Percentiles rank a stretch among this genome's conserved stretches.
These are phyloP conservation scores for Candida awuae DNA, from an alignment of 805 yeast species.

Conservation along the genomic window DNA sequence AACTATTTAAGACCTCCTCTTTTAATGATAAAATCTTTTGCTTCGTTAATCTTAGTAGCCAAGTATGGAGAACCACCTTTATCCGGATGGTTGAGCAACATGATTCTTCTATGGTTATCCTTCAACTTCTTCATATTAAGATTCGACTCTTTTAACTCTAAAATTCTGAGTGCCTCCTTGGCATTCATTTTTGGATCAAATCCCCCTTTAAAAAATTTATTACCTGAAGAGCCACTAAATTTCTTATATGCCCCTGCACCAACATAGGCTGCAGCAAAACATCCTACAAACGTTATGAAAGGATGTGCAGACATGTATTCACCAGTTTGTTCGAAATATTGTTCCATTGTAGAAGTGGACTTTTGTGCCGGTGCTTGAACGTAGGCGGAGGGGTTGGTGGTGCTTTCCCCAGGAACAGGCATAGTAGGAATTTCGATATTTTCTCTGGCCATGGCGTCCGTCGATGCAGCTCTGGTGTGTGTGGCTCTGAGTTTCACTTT, in stretches of 20 bases:
- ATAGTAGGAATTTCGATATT: slow-evolving; percentile 48
- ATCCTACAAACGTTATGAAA: slow-evolving; percentile 61
- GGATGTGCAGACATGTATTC: slow-evolving; percentile 71
- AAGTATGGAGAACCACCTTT: slow-evolving; percentile 85
- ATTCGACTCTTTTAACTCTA: slow-evolving; percentile 63
- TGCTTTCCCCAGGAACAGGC: slow-evolving; percentile 46
- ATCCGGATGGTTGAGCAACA: slow-evolving; percentile 91
- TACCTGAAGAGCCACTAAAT: slow-evolving; percentile 55
- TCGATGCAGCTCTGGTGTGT: neutral
- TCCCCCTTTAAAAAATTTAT: slow-evolving; percentile 75
- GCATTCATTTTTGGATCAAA: slow-evolving; percentile 88
- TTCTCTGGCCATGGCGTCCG: slow-evolving; percentile 20
- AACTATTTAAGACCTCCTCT: slow-evolving; percentile 39
- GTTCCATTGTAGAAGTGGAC: slow-evolving; percentile 38
- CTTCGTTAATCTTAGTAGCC: slow-evolving; percentile 90
- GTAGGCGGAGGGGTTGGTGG: slow-evolving; percentile 12
- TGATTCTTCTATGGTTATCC: slow-evolving; percentile 73
- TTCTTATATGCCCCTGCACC: slow-evolving; percentile 62
- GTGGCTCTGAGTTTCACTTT: neutral
- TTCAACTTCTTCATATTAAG: slow-evolving; percentile 58
- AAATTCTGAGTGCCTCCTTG: slow-evolving; percentile 79
- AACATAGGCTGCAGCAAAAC: slow-evolving; percentile 52
- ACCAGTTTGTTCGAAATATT: slow-evolving; percentile 54
- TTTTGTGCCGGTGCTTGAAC: slow-evolving; percentile 19
- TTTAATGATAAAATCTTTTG: slow-evolving; percentile 70